Evolutionary conservation across 768 basidiomycete species (phyloP).

Genomic region (Gelatoporia subvermispora): DNA sequence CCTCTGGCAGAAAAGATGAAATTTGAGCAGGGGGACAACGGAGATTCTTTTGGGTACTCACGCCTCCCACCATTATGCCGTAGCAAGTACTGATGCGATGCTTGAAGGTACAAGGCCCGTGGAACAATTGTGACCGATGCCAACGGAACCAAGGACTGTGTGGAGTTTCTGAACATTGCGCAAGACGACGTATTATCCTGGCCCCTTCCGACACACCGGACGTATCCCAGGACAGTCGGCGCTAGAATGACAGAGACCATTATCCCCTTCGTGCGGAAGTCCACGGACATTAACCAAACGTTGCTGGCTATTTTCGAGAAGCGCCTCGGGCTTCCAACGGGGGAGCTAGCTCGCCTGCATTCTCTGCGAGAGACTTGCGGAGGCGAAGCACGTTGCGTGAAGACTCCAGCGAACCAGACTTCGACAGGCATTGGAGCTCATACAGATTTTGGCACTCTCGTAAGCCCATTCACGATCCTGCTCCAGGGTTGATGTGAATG

Average conservation of each 20-base stretch:
- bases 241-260: constrained; percentile 45
- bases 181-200: constrained; percentile 67
- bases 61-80: neutral
- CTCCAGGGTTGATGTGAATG: constrained; percentile 1
- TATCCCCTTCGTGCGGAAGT: constrained; percentile 53
- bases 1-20: constrained; percentile 54
- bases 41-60: constrained; percentile 34
- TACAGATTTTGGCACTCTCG: constrained; percentile 73
- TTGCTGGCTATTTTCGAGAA: constrained; percentile 55
- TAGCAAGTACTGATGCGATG: neutral
- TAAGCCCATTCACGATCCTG: constrained; percentile 24
- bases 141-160: constrained; percentile 48
- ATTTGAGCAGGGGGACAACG: constrained; percentile 51
- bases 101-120: constrained; percentile 50
- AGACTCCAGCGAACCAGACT: constrained; percentile 32
- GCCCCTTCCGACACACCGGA: constrained; percentile 46
- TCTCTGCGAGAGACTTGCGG: constrained; percentile 42
- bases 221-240: constrained; percentile 52
- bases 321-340: constrained; percentile 47
- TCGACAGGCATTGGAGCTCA: constrained; percentile 51
- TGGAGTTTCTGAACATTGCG: constrained; percentile 62
- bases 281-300: constrained; percentile 48
- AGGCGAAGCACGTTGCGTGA: constrained; percentile 54
- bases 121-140: constrained; percentile 63
- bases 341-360: constrained; percentile 42